Percentiles rank a stretch among this genome's conserved stretches.
These are phyloP conservation scores for Reutealis trisperma DNA, from an alignment of 345 rosid genomes.

Conservation along the genomic window DNA sequence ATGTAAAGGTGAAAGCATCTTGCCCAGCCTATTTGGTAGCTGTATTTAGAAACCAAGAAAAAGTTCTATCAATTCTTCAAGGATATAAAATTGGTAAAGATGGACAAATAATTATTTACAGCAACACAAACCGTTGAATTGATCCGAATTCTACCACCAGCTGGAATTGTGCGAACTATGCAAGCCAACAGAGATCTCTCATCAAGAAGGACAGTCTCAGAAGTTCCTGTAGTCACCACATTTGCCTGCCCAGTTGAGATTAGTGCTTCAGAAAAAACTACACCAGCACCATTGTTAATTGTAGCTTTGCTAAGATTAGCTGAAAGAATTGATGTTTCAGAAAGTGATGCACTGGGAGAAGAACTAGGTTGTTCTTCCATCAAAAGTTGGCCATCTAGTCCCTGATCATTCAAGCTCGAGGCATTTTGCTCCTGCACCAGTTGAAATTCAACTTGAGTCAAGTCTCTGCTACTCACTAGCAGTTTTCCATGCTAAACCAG, in stretches of 20 bases:
- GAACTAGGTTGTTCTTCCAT: conserved; percentile 53
- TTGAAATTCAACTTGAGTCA: conserved; percentile 21
- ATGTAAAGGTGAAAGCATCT: conserved; percentile 94
- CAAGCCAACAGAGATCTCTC: conserved; percentile 87
- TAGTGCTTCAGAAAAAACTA: conserved; percentile 40
- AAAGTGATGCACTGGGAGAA: conserved; percentile 38
- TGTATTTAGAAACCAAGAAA: conserved; percentile 34
- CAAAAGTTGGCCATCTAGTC: conserved; percentile 46
- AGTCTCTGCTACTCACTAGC: conserved; percentile 11
- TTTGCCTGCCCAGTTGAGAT: conserved; percentile 44
- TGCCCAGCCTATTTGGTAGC: conserved; percentile 92
- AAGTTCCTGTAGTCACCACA: conserved; percentile 32
- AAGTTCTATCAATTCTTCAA: background rate
- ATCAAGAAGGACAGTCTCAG: conserved; percentile 63
- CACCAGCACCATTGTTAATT: conserved; percentile 32
- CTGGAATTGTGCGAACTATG: conserved; percentile 91
- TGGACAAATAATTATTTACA: background rate
- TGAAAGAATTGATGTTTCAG: conserved; percentile 39
- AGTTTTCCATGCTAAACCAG: conserved; percentile 2
- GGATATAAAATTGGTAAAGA: background rate
- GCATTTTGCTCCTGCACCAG: conserved; percentile 50
- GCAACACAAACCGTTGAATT: conserved; percentile 71
- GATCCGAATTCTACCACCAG: conserved; percentile 88
- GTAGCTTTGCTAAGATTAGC: conserved; percentile 34
- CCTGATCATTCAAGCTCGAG: conserved; percentile 36